A percentile compares a stretch with the other conserved stretches of the same genome.
Conservation (phyloP, 306 rosid species). For the Hippophae rhamnoides region DNA sequence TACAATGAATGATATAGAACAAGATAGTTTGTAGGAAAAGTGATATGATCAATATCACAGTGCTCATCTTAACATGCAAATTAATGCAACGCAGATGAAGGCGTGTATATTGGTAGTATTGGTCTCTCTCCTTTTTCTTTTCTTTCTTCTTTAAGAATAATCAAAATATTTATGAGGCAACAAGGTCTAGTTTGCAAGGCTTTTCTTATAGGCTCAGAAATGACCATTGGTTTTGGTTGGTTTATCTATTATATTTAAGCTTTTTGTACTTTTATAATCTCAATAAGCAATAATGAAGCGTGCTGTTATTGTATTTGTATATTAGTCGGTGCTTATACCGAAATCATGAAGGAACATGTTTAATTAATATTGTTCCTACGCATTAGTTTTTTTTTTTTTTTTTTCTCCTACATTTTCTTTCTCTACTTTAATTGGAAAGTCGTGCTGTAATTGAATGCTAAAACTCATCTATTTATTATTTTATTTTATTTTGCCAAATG, state of each 20-base stretch:
- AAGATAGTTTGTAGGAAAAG: constrained; percentile 24
- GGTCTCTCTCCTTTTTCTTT: background rate
- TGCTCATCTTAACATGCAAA: constrained; percentile 26
- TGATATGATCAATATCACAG: constrained; percentile 20
- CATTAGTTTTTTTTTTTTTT: too few relatives aligned
- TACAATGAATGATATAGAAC: constrained; percentile 24
- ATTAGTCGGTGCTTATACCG: background rate
- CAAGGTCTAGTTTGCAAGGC: background rate
- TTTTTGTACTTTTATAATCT: background rate
- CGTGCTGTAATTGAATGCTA: too few relatives aligned
- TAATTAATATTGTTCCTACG: background rate
- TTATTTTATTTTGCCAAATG: too few relatives aligned
- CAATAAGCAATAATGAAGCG: constrained; percentile 1
- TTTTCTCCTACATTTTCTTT: too few relatives aligned
- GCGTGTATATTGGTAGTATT: constrained; percentile 5
- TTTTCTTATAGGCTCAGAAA: background rate
- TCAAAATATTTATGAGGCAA: background rate
- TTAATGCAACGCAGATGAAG: background rate
- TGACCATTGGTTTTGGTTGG: background rate
- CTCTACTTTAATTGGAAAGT: too few relatives aligned
- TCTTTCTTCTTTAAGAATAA: background rate
- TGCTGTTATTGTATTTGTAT: background rate
- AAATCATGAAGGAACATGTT: background rate
- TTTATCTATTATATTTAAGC: background rate
- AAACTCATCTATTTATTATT: too few relatives aligned